Evolutionary conservation across 176 grass and related monocot species (phyloP), one percentile per base, ranked within the genome.

Genomic region (Saccharum officinarum): DNA sequence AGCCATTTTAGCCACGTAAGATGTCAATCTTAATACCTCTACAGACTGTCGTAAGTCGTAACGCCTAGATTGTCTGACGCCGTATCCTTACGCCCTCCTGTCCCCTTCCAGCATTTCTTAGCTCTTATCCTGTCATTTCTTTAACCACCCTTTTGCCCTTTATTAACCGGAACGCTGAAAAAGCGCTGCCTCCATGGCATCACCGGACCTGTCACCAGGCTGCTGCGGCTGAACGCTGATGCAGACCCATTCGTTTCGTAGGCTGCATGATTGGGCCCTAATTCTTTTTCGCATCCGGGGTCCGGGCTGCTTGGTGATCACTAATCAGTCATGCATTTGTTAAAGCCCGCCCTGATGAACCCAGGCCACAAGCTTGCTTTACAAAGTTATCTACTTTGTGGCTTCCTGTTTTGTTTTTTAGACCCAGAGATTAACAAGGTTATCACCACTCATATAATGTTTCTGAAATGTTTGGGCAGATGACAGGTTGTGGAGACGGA

Each of bases 401-500:
- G 33, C 18, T 54, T 57, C 73, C 42, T 38, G 22, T 45, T 8
- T 41, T 71, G 22, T 74, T 55, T 66, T 86, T 42, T 75, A 57
- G 69, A 75, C 45, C 60, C 5, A 38, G 41, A 57, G 78, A 81
- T 87, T 81, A 81, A 76, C 2, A 81, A 68, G 34, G 37, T 68
- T 82, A 87, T 81, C 78, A 22, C 85, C 78, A 44, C 45, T 25
- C 59, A 16, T 57, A 75, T 80, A 67, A 66, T 74, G 69, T n/a
- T 45, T 71, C 33, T 52, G 60, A 7, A 37, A 47, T 38, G 59
- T 20, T 25, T 11, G 14, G 22, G 69, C 44, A 28, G 69, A 72
- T 64, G 54, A 14, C 6, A 42, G 16, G 69, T 81, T 67, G 77
- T 42, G 77, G 85, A 40, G 30, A 67, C 67, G 77, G 59, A 67